A percentile compares a stretch with the other conserved stretches of the same genome.
These are phyloP conservation scores for Fusarium citri DNA, from an alignment of 2,329 filamentous ascomycete species.

Conservation along the genomic window DNA sequence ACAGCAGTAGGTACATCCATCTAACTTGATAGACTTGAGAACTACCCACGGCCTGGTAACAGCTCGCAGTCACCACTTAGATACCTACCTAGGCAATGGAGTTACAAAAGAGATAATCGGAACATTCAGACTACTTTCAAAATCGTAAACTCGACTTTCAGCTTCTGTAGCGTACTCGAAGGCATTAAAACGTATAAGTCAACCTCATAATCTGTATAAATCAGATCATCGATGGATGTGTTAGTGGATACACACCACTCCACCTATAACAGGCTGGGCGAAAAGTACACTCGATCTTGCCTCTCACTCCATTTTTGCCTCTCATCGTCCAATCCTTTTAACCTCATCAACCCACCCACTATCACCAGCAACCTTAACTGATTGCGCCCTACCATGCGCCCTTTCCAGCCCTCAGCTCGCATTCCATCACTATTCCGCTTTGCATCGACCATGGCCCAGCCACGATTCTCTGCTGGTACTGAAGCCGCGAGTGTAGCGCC, in stretches of 20 bases:
- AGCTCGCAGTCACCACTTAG: background rate
- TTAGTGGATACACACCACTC: constrained; percentile 15
- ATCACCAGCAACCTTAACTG: constrained; percentile 7
- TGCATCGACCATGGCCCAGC: constrained; percentile 46
- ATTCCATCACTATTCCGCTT: constrained; percentile 19
- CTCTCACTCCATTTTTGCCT: constrained; percentile 23
- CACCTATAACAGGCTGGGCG: background rate
- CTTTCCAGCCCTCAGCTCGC: constrained; percentile 10
- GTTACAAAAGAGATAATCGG: background rate
- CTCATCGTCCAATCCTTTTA: constrained; percentile 25
- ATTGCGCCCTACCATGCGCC: constrained; percentile 27
- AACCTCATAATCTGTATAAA: background rate
- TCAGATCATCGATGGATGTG: background rate
- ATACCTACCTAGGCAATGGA: background rate
- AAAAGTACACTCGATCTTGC: constrained; percentile 27
- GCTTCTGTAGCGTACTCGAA: background rate
- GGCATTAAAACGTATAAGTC: background rate
- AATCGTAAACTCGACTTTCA: background rate
- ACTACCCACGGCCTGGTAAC: background rate
- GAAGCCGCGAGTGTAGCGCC: constrained; percentile 54
- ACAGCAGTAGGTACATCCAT: background rate
- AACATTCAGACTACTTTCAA: background rate
- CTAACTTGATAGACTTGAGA: background rate
- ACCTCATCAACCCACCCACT: constrained; percentile 6
- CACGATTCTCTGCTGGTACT: constrained; percentile 60